These are phyloP conservation scores for Erucastrum elatum DNA, from an alignment of 345 rosid species.

Conservation along the genomic window DNA sequence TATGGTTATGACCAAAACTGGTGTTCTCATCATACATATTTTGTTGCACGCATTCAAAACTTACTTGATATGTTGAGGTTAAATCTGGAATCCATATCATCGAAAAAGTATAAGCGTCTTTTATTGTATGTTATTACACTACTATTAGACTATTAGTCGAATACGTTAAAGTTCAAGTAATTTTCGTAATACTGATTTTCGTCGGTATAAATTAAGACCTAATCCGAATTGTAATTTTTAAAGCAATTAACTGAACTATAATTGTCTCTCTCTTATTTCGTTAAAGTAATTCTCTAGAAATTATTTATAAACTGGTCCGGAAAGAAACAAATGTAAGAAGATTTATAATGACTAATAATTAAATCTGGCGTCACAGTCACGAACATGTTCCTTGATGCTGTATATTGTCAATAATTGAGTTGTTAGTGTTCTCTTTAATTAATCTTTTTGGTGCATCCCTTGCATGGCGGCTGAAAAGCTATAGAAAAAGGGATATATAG, in stretches of 20 bases:
- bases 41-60: not conserved
- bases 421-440: not conserved
- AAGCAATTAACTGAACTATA: too few relatives aligned
- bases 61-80: not conserved
- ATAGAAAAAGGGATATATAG: not conserved
- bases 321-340: not conserved
- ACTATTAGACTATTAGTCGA: not conserved
- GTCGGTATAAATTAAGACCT: not conserved
- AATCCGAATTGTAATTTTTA: not conserved
- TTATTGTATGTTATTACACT: not conserved
- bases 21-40: not conserved
- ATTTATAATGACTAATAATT: not conserved
- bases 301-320: not conserved
- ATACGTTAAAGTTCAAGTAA: not conserved
- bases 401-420: conserved; percentile 33
- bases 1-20: not conserved
- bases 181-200: not conserved
- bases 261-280: too few relatives aligned
- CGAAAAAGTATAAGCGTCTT: not conserved
- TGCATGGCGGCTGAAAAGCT: not conserved
- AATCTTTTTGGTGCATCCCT: not conserved
- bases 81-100: not conserved
- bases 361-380: conserved; percentile 14
- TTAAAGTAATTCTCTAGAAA: not conserved
- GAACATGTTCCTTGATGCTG: conserved; percentile 36